These are phyloP conservation scores for Thymus quinquecostatus DNA, from an alignment of 257 asterid genomes.

Conservation along the genomic window DNA sequence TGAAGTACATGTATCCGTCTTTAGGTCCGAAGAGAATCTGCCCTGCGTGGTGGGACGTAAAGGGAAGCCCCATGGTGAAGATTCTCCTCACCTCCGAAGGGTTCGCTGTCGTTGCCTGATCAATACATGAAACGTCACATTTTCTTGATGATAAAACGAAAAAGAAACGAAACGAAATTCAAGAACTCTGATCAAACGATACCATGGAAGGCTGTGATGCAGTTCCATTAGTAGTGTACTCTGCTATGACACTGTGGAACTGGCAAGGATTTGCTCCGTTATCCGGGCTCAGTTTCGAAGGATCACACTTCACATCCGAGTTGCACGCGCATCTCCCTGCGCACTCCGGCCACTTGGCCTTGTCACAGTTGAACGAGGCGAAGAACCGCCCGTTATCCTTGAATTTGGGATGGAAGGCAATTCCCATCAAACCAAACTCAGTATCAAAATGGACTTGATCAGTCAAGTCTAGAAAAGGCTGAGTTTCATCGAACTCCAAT, in stretches of 20 bases:
- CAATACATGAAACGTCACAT: constrained; percentile 9
- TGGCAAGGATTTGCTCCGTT: constrained; percentile 83
- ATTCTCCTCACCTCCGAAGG: constrained; percentile 80
- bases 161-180: not conserved
- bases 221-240: constrained; percentile 70
- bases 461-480: constrained; percentile 73
- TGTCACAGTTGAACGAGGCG: constrained; percentile 85
- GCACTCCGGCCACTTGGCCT: constrained; percentile 72
- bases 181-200: constrained; percentile 17
- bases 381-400: constrained; percentile 72
- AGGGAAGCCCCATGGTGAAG: constrained; percentile 95
- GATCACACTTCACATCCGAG: constrained; percentile 70
- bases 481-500: constrained; percentile 55
- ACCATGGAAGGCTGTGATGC: constrained; percentile 63
- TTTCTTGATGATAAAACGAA: not conserved
- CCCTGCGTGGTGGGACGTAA: constrained; percentile 75
- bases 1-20: constrained; percentile 89
- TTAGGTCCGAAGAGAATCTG: constrained; percentile 91
- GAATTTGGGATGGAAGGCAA: constrained; percentile 81
- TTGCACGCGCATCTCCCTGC: constrained; percentile 88
- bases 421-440: constrained; percentile 77
- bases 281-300: constrained; percentile 58
- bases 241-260: constrained; percentile 72
- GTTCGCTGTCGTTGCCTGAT: constrained; percentile 65
- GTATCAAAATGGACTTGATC: constrained; percentile 78